A percentile compares a stretch with the other conserved stretches of the same genome.
Conservation (phyloP, 1,284 basidiomycete species). For the Grifola frondosa region DNA sequence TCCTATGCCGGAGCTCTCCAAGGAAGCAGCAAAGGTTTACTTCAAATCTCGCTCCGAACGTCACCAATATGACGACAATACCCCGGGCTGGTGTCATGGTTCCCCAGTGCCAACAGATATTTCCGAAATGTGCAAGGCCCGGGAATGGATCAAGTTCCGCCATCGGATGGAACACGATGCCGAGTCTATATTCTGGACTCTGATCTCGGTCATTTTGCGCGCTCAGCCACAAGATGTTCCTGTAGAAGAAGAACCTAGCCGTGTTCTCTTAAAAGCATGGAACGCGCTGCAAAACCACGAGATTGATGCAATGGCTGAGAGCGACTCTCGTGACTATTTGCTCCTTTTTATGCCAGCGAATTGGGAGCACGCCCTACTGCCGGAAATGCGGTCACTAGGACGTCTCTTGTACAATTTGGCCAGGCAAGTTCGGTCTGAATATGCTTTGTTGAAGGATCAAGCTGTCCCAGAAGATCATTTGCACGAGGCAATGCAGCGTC, state of each 20-base stretch:
- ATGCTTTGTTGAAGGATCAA: not conserved
- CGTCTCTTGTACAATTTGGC: not conserved
- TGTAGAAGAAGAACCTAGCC: too few species aligned
- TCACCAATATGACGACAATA: conserved; percentile 3
- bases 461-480: not conserved
- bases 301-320: too few species aligned
- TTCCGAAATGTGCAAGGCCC: too few species aligned
- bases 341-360: too few species aligned
- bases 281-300: too few species aligned
- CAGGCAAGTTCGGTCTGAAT: not conserved
- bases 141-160: too few species aligned
- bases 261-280: too few species aligned
- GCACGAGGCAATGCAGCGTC: conserved; percentile 6
- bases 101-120: too few species aligned
- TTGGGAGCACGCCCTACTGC: not conserved
- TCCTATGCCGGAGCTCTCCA: conserved; percentile 8
- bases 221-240: not conserved
- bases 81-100: too few species aligned
- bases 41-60: not conserved
- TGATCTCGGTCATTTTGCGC: not conserved
- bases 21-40: conserved; percentile 2
- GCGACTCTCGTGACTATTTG: too few species aligned
- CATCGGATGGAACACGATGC: conserved; percentile 4
- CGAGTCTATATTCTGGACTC: conserved; percentile 3
- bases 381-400: too few species aligned